A percentile compares a stretch with the other conserved stretches of the same genome.
Evolutionary conservation across 2,329 filamentous ascomycete species (phyloP).

Genomic region (Aspergillus unguis): DNA sequence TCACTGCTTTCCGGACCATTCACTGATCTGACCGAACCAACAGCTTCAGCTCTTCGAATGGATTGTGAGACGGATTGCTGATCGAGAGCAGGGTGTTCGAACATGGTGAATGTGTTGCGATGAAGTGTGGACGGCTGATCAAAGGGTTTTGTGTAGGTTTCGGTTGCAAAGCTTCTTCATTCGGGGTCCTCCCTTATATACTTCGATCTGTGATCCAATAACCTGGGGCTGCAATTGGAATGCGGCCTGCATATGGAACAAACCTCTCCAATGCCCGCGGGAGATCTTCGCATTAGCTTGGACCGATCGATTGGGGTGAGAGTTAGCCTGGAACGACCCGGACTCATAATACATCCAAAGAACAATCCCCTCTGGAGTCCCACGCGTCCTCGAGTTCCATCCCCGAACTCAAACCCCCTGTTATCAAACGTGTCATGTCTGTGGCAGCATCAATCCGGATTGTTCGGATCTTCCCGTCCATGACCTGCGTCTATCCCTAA

Average conservation of each 20-base stretch:
- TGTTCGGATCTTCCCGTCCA: conserved; percentile 25
- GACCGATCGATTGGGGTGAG: conserved; percentile 22
- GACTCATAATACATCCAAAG: conserved; percentile 21
- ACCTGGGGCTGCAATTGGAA: conserved; percentile 6
- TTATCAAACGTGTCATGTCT: conserved; percentile 23
- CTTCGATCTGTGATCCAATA: conserved; percentile 8
- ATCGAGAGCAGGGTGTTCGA: conserved; percentile 1
- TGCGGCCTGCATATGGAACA: conserved; percentile 1
- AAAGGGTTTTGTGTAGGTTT: conserved; percentile 11
- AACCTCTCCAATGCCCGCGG: conserved; percentile 15
- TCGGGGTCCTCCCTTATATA: conserved; percentile 19
- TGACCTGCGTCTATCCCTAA: conserved; percentile 23
- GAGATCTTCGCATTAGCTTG: conserved; percentile 24
- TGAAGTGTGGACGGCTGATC: not conserved
- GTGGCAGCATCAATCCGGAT: conserved; percentile 14
- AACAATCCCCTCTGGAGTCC: conserved; percentile 15
- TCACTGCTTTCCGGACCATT: conserved; percentile 1
- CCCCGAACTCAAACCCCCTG: conserved; percentile 10
- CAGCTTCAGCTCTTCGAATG: conserved; percentile 1
- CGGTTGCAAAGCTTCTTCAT: conserved; percentile 15
- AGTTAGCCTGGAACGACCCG: conserved; percentile 8
- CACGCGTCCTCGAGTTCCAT: not conserved
- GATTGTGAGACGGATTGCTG: conserved; percentile 3
- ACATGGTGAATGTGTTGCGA: conserved; percentile 11
- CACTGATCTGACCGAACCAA: not conserved